These are phyloP conservation scores for Yarrowia keelungensis DNA, from an alignment of 805 yeast genomes.

Conservation along the genomic window DNA sequence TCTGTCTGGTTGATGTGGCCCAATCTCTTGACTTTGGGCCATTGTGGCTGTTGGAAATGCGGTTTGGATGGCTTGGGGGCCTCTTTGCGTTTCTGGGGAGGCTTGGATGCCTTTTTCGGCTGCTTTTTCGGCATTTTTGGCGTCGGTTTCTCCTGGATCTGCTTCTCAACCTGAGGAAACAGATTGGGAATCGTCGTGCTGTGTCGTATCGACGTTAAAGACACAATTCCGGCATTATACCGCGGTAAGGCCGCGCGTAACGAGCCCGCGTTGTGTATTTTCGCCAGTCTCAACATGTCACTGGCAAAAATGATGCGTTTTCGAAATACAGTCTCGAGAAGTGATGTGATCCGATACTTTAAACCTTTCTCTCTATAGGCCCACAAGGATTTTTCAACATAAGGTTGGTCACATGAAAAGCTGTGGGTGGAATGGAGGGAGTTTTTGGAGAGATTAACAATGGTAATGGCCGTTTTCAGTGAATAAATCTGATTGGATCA, in stretches of 20 bases:
- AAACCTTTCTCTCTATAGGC: constrained; percentile 9
- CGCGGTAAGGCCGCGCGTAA: neutral
- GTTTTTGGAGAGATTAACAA: no score
- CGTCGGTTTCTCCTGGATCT: no score
- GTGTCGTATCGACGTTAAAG: neutral
- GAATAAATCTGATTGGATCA: no score
- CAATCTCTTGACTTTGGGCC: no score
- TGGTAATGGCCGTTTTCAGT: no score
- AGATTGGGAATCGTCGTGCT: constrained; percentile 13
- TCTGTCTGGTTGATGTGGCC: neutral
- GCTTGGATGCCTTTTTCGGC: neutral
- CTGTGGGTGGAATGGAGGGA: no score
- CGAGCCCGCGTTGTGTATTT: constrained; percentile 1
- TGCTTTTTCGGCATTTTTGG: neutral
- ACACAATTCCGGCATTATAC: neutral
- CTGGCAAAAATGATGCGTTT: no score
- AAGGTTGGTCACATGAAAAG: constrained; percentile 22
- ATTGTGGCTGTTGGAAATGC: neutral
- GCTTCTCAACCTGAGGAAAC: neutral
- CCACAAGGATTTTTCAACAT: constrained; percentile 17
- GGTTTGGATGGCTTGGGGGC: neutral
- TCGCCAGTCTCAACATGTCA: constrained; percentile 16
- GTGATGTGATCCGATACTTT: constrained; percentile 10
- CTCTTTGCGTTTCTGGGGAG: neutral
- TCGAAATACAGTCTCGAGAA: neutral